Evolutionary conservation across 345 rosid genomes (phyloP), one percentile per base, ranked within the genome.

Genomic region (Garcia nutans): DNA sequence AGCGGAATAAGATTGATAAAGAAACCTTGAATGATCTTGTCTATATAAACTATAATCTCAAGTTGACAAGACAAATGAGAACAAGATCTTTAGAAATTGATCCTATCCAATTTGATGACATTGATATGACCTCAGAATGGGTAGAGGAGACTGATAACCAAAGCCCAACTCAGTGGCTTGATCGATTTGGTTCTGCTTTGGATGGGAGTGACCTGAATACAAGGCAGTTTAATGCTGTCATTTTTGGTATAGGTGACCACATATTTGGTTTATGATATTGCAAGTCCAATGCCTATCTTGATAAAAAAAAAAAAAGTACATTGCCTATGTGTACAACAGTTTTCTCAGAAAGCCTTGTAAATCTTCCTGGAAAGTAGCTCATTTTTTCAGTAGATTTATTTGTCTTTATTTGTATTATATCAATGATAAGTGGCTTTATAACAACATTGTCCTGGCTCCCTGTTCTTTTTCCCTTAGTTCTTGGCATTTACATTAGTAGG

Each of bases 61-160:
- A 83, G 86, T 77, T 93, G 66, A 88, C 82, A 50, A 91, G 88
- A 80, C 88, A 82, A 68, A 86, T 81, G 87, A 84, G 77, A 80
- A 71, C 78, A 65, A 87, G 72, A 71, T 47, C 86, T n/a, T 16
- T 67, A 20, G 98, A 93, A 81, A 77, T 82, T 6, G 92, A 93
- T 77, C 91, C 88, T 11, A 86, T 90, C 71, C 91, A 79, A 26
- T 70, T 78, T 28, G 96, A 92, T 4, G 98, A 93, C 82, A 90
- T 92, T 1, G 97, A 93, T 78, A 92, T 92, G 98, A 90, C 93
- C 65, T 93, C 96, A 3, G 98, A 93, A 74, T 93, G 98, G 98
- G 98, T 88, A 26, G 97, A 92, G 78, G 98, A 92, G 81, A 81
- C 78, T 2, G 98, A 92, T 61, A 90, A 81, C 72, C 85, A 87